Evolutionary conservation across 1,284 basidiomycete species (phyloP).

Genomic region (Wolfiporia cocos): DNA sequence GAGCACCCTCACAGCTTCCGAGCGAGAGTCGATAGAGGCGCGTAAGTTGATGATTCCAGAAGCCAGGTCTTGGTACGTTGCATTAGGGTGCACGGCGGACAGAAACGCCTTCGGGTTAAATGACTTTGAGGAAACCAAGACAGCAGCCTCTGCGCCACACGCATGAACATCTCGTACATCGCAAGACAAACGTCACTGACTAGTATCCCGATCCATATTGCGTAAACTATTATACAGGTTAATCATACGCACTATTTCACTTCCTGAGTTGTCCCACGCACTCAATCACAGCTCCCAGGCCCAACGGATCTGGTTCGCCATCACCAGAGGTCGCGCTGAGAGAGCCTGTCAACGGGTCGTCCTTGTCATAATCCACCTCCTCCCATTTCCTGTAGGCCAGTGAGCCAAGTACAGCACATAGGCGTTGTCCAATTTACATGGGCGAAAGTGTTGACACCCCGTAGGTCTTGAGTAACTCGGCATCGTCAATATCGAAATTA

Average conservation of each 20-base stretch:
- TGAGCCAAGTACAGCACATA: no score
- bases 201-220: conserved; percentile 69
- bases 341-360: conserved; percentile 58
- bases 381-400: conserved; percentile 63
- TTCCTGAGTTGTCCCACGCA: conserved; percentile 30
- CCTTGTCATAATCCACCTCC: conserved; percentile 71
- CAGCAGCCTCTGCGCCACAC: conserved; percentile 55
- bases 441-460: conserved; percentile 59
- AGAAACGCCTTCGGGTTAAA: conserved; percentile 97
- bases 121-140: conserved; percentile 85
- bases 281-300: conserved; percentile 57
- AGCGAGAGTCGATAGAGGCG: conserved; percentile 79
- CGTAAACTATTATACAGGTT: conserved; percentile 38
- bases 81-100: conserved; percentile 90
- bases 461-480: conserved; percentile 67
- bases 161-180: conserved; percentile 1
- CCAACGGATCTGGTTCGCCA: conserved; percentile 66
- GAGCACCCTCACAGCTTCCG: conserved; percentile 88
- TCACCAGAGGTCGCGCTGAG: conserved; percentile 40
- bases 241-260: conserved; percentile 6
- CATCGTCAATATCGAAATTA: conserved; percentile 69
- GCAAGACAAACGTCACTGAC: conserved; percentile 33
- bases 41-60: conserved; percentile 70
- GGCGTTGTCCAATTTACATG: no score
- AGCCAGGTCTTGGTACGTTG: conserved; percentile 88